phyloP scores from a whole-genome alignment of 305 asterid species.

The Plantago lanceolata region DNA sequence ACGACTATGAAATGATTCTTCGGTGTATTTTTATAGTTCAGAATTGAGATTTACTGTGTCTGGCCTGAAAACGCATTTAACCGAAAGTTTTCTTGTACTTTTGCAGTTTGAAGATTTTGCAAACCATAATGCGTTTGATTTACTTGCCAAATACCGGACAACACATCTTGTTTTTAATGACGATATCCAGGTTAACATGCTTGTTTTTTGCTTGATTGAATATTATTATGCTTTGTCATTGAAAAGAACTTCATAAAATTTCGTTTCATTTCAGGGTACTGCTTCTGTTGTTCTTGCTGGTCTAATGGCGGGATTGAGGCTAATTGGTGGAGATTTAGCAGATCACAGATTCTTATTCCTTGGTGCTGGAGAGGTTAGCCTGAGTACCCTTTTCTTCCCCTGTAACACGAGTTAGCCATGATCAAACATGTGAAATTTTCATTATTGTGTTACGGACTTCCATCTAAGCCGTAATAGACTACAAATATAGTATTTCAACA shows the following conservation, averaged over 20 bases:
- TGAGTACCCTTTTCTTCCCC: constrained; percentile 1
- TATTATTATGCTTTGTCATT: constrained; percentile 2
- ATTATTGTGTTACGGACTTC: too few species aligned
- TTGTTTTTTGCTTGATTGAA: background rate
- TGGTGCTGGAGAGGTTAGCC: constrained; percentile 98
- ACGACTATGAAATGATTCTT: background rate
- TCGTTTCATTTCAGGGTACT: constrained; percentile 62
- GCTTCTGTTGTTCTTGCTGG: constrained; percentile 96
- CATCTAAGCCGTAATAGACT: background rate
- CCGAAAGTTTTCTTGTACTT: constrained; percentile 18
- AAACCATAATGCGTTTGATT: constrained; percentile 88
- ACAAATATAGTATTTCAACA: background rate
- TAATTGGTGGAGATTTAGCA: constrained; percentile 65
- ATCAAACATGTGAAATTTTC: background rate
- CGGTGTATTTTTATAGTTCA: background rate
- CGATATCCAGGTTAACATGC: constrained; percentile 69
- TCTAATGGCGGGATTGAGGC: constrained; percentile 62
- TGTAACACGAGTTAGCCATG: background rate
- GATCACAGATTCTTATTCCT: constrained; percentile 94
- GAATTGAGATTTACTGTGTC: constrained; percentile 8
- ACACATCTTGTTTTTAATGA: constrained; percentile 95
- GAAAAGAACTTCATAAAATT: constrained; percentile 16
- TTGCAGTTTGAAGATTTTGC: constrained; percentile 95
- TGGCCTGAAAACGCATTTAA: constrained; percentile 17
- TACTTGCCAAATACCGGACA: constrained; percentile 73